Evolutionary conservation across 495 filamentous ascomycete genomes (phyloP).

Genomic region (Trichoderma gamsii): DNA sequence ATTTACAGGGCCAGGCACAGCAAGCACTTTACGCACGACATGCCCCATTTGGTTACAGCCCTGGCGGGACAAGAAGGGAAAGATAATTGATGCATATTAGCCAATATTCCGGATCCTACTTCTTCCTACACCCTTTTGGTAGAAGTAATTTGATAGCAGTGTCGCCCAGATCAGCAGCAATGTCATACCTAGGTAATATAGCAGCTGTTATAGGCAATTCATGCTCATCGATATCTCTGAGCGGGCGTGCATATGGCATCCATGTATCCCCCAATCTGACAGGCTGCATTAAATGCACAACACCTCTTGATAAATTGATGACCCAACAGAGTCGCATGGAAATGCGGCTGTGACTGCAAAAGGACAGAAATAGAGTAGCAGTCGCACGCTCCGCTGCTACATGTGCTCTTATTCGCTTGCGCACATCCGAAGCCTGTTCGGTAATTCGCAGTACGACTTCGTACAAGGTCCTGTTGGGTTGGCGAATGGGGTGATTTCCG

Average conservation of each 20-base stretch:
- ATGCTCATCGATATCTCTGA: neutral
- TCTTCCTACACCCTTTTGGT: too few species aligned
- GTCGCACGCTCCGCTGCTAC: neutral
- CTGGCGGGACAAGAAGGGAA: neutral
- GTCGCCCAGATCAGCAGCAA: too few species aligned
- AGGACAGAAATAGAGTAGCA: neutral
- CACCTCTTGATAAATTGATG: neutral
- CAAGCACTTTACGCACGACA: too few species aligned
- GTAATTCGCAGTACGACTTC: neutral
- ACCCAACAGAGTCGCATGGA: neutral
- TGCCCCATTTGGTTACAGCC: neutral
- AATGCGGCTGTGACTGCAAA: neutral
- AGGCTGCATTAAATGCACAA: neutral
- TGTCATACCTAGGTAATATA: neutral
- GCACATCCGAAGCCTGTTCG: neutral
- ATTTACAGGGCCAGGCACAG: too few species aligned
- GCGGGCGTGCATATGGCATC: neutral
- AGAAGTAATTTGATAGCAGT: too few species aligned
- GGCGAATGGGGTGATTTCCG: constrained; percentile 17
- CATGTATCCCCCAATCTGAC: neutral
- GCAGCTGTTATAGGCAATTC: neutral
- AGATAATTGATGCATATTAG: neutral
- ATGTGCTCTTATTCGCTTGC: neutral
- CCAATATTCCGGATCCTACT: neutral
- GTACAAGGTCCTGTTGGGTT: neutral